A percentile compares a stretch with the other conserved stretches of the same genome.
Conservation (phyloP, 345 rosid species). For the Salix dunnii region DNA sequence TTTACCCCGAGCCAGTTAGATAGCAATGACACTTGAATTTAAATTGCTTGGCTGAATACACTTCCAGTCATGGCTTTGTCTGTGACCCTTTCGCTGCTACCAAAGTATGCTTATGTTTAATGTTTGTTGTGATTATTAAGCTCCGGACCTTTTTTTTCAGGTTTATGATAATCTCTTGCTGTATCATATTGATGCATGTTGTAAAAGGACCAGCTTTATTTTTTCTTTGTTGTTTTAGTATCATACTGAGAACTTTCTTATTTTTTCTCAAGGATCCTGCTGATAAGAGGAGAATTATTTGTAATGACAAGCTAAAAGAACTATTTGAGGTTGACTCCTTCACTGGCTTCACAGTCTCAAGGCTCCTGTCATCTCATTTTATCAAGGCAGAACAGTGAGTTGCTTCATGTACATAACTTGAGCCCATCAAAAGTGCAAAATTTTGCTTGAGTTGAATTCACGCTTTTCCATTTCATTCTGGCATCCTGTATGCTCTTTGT, state of each 20-base stretch:
- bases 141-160: neutral
- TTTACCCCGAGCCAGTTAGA: neutral
- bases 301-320: conserved; percentile 60
- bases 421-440: conserved; percentile 25
- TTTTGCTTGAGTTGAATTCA: conserved; percentile 36
- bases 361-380: conserved; percentile 48
- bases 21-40: neutral
- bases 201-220: neutral
- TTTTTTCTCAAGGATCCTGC: conserved; percentile 47
- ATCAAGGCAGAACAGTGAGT: conserved; percentile 51
- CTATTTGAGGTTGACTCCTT: conserved; percentile 56
- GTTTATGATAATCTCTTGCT: neutral
- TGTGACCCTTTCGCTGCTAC: neutral
- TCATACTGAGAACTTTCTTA: conserved; percentile 8
- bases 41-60: neutral
- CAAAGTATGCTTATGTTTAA: neutral
- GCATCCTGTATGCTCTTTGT: conserved; percentile 14
- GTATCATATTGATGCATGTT: neutral
- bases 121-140: neutral
- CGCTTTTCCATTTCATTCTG: conserved; percentile 7
- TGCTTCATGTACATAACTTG: conserved; percentile 15
- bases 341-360: conserved; percentile 40
- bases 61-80: neutral
- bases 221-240: neutral
- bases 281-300: conserved; percentile 46